Evolutionary conservation across 257 asterid species (phyloP), one percentile per base, ranked within the genome.

Genomic region (Fraxinus cuspidata): DNA sequence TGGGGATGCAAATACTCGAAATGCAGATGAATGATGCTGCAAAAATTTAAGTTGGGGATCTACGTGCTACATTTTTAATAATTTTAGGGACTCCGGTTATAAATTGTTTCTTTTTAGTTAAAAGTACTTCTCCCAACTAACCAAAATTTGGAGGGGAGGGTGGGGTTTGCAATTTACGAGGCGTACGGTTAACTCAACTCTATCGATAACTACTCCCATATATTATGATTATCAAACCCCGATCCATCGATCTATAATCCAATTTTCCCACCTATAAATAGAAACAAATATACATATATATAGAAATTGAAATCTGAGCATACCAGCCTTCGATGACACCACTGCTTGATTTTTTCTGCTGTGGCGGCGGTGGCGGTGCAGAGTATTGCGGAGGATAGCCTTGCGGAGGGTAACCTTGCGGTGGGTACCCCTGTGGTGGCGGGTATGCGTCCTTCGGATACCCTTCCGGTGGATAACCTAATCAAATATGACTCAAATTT

Each of bases 361-460:
- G 88, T 27, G 87, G 94, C 2, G 84, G 96, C 35, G 91, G 93
- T 19, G 86, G 87, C 78, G 77, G 90, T 66, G 88, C 88, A 16
- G 81, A 85, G 80, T 88, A 87, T 81, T 88, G 94, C 0, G 93
- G 96, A 1, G 95, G 89, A 70, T 89, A 86, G 2, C 78, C 84
- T 83, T 87, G 90, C 74, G 94, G 91, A 38, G 93, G 89, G 35
- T 89, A 89, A 0, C 91, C 88, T 76, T 84, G 90, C 1, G 81
- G 92, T 0, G 92, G 90, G 77, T 84, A 84, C 0, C 90, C 90
- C 53, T 79, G 90, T 12, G 77, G 76, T 0, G 94, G 94, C 25
- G 96, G 96, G 68, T 91, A 91, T 25, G 96, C 92, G 32, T 91
- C 94, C 87, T 91, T 91, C 0, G 90, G 88, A 56, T 90, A 85